Percentiles rank a stretch among this genome's conserved stretches.
These are phyloP conservation scores for Tricholoma terreum DNA, from an alignment of 768 basidiomycete species.

Conservation along the genomic window DNA sequence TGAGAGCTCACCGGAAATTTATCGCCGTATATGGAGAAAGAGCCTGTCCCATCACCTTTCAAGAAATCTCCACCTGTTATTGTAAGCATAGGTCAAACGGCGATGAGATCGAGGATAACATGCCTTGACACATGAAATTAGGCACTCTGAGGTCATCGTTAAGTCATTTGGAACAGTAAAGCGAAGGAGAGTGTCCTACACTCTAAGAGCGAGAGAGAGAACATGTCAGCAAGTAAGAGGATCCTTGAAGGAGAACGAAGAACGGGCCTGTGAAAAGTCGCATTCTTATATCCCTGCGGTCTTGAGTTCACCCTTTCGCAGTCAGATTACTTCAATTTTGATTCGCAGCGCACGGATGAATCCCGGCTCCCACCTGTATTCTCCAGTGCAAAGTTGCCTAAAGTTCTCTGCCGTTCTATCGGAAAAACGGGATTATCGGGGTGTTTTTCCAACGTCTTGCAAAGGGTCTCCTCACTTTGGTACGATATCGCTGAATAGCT, in stretches of 20 bases:
- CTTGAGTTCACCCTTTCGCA: slow-evolving; percentile 66
- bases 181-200: slow-evolving; percentile 44
- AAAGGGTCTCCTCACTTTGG: slow-evolving; percentile 66
- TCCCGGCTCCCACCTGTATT: slow-evolving; percentile 67
- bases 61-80: slow-evolving; percentile 85
- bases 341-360: slow-evolving; percentile 2
- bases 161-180: slow-evolving; percentile 1
- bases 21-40: slow-evolving; percentile 95
- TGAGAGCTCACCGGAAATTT: slow-evolving; percentile 72
- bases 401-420: slow-evolving; percentile 96
- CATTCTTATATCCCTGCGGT: slow-evolving; percentile 88
- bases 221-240: slow-evolving; percentile 11
- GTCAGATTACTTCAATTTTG: slow-evolving; percentile 13
- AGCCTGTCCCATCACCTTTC: slow-evolving; percentile 92
- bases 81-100: not conserved
- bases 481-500: slow-evolving; percentile 92
- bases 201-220: slow-evolving; percentile 42
- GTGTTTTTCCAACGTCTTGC: not conserved
- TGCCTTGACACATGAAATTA: slow-evolving; percentile 97
- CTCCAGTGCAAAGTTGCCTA: slow-evolving; percentile 95
- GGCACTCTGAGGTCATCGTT: slow-evolving; percentile 53
- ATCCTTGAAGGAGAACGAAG: not conserved
- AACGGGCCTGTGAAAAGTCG: slow-evolving; percentile 86
- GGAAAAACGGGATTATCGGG: not conserved
- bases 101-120: slow-evolving; percentile 7